These are phyloP conservation scores for Acanthamoeba lenticulata DNA, from an alignment of 208 protist species.

Conservation along the genomic window DNA sequence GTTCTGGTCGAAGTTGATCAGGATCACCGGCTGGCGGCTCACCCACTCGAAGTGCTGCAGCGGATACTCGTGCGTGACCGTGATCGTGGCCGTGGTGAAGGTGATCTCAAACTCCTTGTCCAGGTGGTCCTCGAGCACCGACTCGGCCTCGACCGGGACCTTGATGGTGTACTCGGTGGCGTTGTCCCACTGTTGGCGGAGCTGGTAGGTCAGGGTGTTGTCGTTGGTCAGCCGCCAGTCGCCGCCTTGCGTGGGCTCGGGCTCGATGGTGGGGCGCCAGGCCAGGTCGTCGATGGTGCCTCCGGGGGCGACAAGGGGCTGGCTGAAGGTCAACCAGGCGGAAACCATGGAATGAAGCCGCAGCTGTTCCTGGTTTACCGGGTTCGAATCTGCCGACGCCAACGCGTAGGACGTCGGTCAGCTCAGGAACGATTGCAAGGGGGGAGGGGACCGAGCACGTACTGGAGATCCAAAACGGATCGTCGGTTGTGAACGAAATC, in stretches of 20 bases:
- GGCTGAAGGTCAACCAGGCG: background rate
- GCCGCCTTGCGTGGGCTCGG: background rate
- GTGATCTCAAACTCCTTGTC: background rate
- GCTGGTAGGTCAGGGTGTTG: background rate
- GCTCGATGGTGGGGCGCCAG: background rate
- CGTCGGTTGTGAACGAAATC: background rate
- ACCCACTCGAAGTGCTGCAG: no score
- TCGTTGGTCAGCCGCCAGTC: background rate
- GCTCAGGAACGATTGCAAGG: background rate
- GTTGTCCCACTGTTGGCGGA: background rate
- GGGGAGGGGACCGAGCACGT: background rate
- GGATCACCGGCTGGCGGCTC: background rate
- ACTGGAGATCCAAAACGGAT: background rate
- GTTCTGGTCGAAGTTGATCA: conserved; percentile 55
- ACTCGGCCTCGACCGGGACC: conserved; percentile 36
- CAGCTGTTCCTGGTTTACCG: background rate
- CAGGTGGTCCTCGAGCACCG: background rate
- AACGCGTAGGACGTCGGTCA: no score
- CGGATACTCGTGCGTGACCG: background rate
- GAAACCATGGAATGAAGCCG: background rate
- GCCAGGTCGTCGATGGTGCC: background rate
- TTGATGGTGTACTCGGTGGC: conserved; percentile 56
- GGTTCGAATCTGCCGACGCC: background rate
- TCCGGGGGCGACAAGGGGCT: background rate
- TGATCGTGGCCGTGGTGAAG: background rate